Evolutionary conservation across 345 rosid species (phyloP), one percentile per base, ranked within the genome.

Genomic region (Murraya paniculata): DNA sequence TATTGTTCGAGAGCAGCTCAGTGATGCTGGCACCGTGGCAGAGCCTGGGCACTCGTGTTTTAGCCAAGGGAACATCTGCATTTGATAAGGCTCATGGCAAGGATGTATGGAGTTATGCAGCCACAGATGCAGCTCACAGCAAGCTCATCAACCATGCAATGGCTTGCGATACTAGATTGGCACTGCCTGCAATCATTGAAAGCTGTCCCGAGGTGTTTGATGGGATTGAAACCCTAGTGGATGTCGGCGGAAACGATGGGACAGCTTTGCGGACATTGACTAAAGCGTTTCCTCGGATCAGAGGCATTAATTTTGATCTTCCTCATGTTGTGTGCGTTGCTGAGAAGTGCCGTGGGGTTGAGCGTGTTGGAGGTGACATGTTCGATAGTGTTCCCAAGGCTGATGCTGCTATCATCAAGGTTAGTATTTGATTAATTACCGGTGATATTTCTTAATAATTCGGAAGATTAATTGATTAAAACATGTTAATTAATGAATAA

Each of bases 181-280:
- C 75, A 16, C 84, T 89, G 25, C 79, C 82, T 10, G 90, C 84
- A 14, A 25, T 90, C 1, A 68, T 80, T 0, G 56, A 81, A 31
- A 77, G 80, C 9, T 89, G 92, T 78, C 87, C 83, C 0, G 87
- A 90, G 60, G 81, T 89, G 83, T 87, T 93, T 76, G 85, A 91
- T 2, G 91, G 93, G 7, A 38, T 91, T 25, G 59, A 58, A 36
- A 89, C 81, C 19, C 48, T 93, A 88, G 94, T 91, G 22, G 97
- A 94, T 66, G 90, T 93, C 14, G 97, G 95, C 30, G 98, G 97
- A 0, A 89, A 94, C 3, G 84, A 85, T 13, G 98, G 98, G 56
- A 89, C 91, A 41, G 33, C 87, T 58, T 19, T 89, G 81, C 75
- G 87, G 14, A 57, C 83, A 79, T 21, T 94, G 79, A 86, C 86